Percentiles rank a stretch among this genome's conserved stretches.
These are phyloP conservation scores for Pythium vanterpoolii DNA, from an alignment of 352 stramenopile genomes.

Conservation along the genomic window DNA sequence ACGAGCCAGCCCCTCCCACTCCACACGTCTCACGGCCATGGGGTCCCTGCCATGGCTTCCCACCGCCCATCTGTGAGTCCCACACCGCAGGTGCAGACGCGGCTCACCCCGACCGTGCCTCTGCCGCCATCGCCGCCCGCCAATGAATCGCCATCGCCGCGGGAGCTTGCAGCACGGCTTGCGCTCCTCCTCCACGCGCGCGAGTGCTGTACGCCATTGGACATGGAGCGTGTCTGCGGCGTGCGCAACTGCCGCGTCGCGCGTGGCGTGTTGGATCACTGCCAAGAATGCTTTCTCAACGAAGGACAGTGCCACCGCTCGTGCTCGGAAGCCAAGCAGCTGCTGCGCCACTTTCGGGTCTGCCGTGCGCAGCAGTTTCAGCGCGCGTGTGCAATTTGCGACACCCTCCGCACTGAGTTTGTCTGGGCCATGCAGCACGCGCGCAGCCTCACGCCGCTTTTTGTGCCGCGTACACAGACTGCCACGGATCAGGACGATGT, in stretches of 20 bases:
- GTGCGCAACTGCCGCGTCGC: slow-evolving; percentile 41
- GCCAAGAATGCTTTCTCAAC: slow-evolving; percentile 43
- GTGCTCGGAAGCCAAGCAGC: slow-evolving; percentile 41
- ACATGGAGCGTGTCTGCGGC: slow-evolving; percentile 26
- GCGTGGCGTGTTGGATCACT: slow-evolving; percentile 51
- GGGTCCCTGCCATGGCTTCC: too few species aligned
- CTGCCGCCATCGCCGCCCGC: not conserved
- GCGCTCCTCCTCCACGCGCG: slow-evolving; percentile 44
- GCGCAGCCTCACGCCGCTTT: slow-evolving; percentile 37
- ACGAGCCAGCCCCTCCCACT: slow-evolving; percentile 3
- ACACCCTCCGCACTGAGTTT: slow-evolving; percentile 27
- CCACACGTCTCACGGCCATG: not conserved
- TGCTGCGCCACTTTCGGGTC: slow-evolving; percentile 47
- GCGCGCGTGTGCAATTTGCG: slow-evolving; percentile 29
- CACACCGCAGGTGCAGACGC: slow-evolving; percentile 2
- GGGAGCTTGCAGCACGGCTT: slow-evolving; percentile 36
- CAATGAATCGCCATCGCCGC: slow-evolving; percentile 10
- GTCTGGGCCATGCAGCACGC: slow-evolving; percentile 35
- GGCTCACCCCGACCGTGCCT: not conserved
- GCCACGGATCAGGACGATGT: not conserved
- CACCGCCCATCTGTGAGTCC: slow-evolving; percentile 10
- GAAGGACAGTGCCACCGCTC: slow-evolving; percentile 41
- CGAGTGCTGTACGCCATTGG: slow-evolving; percentile 38
- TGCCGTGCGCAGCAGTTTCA: slow-evolving; percentile 30
- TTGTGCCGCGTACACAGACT: slow-evolving; percentile 7